Conservation (phyloP, 495 filamentous ascomycete genomes). For the Talaromyces ruber region DNA sequence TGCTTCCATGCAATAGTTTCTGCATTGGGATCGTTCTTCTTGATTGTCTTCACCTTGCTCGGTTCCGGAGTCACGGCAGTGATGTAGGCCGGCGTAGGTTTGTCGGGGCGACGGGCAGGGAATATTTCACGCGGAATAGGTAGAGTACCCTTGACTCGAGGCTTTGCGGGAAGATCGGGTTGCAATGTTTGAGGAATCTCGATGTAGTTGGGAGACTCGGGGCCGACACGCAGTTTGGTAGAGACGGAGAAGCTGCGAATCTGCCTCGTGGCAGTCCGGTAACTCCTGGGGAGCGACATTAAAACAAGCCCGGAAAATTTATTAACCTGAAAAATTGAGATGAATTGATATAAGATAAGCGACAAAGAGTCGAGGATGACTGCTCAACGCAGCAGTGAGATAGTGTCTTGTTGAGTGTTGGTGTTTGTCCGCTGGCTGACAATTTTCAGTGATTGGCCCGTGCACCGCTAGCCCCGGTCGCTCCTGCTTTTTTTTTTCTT, state of each 20-base stretch:
- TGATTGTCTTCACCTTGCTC: conserved; percentile 17
- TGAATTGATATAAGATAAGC: background rate
- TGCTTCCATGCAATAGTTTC: conserved; percentile 55
- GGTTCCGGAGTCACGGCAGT: conserved; percentile 31
- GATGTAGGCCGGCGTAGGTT: conserved; percentile 46
- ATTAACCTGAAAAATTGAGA: background rate
- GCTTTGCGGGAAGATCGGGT: conserved; percentile 33
- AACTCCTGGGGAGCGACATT: conserved; percentile 34
- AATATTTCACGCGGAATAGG: conserved; percentile 64
- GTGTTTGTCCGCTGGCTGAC: conserved; percentile 10
- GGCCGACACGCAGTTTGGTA: conserved; percentile 34
- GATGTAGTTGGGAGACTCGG: conserved; percentile 68
- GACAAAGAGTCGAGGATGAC: background rate
- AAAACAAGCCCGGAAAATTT: conserved; percentile 2
- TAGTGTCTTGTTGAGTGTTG: background rate
- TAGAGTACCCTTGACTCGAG: conserved; percentile 58
- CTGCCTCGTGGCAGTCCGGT: conserved; percentile 35
- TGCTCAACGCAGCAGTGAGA: background rate
- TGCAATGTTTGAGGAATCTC: conserved; percentile 51
- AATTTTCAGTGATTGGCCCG: conserved; percentile 36
- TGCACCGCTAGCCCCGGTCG: conserved; percentile 30
- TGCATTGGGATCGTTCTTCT: conserved; percentile 26
- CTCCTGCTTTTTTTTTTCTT: conserved; percentile 12
- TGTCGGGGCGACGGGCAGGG: conserved; percentile 35
- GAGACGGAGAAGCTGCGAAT: conserved; percentile 36